These are phyloP conservation scores for Flaveria brownii DNA, from an alignment of 129 eudicot species.

Conservation along the genomic window DNA sequence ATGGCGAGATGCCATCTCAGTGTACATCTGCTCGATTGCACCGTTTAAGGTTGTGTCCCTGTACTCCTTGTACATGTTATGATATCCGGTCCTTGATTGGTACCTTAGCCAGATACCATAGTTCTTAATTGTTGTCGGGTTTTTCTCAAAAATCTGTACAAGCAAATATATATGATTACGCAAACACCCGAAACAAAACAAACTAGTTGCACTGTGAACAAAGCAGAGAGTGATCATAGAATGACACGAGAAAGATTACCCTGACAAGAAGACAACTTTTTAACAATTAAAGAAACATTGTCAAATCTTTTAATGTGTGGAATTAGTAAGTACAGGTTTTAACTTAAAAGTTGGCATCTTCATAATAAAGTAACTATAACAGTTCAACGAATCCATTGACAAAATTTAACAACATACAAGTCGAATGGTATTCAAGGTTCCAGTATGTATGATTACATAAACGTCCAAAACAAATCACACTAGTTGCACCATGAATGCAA, in stretches of 20 bases:
- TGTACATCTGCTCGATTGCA: slow-evolving; percentile 7
- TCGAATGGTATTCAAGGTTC: too few species aligned
- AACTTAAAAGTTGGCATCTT: too few species aligned
- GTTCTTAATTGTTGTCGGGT: slow-evolving; percentile 11
- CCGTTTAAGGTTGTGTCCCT: slow-evolving; percentile 18
- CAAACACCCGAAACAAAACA: neutral
- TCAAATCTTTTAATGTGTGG: too few species aligned
- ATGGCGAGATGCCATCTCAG: slow-evolving; percentile 16
- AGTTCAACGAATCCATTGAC: too few species aligned
- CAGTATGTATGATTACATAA: neutral
- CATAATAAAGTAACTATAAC: too few species aligned
- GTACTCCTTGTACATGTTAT: slow-evolving; percentile 22
- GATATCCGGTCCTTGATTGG: slow-evolving; percentile 16
- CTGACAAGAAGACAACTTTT: too few species aligned
- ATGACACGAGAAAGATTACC: too few species aligned
- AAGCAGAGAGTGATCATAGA: neutral
- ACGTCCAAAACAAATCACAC: neutral
- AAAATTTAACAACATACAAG: too few species aligned
- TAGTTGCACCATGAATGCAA: neutral
- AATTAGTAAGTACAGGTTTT: too few species aligned
- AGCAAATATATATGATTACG: neutral
- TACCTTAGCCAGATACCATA: slow-evolving; percentile 11
- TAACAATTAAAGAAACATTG: too few species aligned
- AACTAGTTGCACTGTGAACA: neutral
- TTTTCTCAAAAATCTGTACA: slow-evolving; percentile 14